phyloP scores from a whole-genome alignment of 768 basidiomycete species.

The Xerocomus brunneocitrinus region DNA sequence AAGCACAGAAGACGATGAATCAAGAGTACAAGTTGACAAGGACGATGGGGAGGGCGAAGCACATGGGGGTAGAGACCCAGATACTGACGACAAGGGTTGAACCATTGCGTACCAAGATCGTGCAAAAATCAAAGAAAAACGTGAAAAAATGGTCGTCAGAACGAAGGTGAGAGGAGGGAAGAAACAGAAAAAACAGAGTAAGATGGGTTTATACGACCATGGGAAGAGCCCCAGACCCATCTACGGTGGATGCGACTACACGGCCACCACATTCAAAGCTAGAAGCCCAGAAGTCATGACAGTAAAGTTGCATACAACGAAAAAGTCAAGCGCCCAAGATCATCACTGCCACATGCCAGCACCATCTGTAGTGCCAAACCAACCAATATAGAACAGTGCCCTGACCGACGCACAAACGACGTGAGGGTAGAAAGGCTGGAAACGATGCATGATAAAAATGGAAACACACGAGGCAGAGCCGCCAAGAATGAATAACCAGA shows the following conservation, averaged over 20 bases:
- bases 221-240: neutral
- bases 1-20: constrained; percentile 4
- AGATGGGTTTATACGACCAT: neutral
- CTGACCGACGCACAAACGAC: neutral
- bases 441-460: neutral
- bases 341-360: neutral
- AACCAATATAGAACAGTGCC: neutral
- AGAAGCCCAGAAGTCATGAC: constrained; percentile 9
- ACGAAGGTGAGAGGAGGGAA: neutral
- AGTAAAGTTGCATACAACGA: neutral
- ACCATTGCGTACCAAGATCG: constrained; percentile 5
- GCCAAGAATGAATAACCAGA: neutral
- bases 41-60: neutral
- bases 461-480: constrained; percentile 2
- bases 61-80: neutral
- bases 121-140: neutral
- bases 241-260: neutral
- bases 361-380: too few relatives aligned
- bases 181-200: neutral
- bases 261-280: constrained; percentile 2
- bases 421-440: neutral
- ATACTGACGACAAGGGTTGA: neutral
- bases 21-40: constrained; percentile 1
- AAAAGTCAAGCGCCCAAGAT: neutral
- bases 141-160: neutral